These are phyloP conservation scores for Oryza brachyantha DNA, from an alignment of 176 grass and related monocot genomes.

Conservation along the genomic window DNA sequence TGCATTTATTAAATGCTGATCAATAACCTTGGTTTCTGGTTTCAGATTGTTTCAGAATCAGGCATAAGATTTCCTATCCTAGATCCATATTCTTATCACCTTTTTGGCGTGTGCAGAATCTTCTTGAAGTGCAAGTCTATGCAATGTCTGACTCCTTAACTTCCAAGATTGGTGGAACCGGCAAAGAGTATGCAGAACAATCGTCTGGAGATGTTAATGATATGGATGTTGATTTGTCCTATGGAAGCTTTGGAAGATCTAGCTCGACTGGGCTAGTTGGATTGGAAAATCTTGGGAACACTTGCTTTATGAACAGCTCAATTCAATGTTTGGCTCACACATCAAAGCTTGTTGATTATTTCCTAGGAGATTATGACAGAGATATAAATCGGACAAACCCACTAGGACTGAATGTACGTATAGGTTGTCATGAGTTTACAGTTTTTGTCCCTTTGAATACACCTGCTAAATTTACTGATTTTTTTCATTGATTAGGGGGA, in stretches of 20 bases:
- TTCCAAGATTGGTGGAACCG: constrained; percentile 50
- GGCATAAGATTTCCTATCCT: neutral
- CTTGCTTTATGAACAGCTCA: constrained; percentile 98
- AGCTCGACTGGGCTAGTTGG: constrained; percentile 70
- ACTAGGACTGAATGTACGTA: constrained; percentile 88
- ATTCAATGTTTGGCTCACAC: constrained; percentile 96
- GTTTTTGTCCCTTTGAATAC: neutral
- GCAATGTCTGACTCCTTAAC: constrained; percentile 66
- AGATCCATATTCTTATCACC: constrained; percentile 21
- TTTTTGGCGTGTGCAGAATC: constrained; percentile 58
- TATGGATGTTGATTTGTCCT: constrained; percentile 45
- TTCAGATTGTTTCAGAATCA: neutral
- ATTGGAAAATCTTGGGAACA: constrained; percentile 97
- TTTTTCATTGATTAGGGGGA: constrained; percentile 65
- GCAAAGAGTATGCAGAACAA: constrained; percentile 31
- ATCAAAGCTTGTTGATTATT: constrained; percentile 82
- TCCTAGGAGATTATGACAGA: constrained; percentile 76
- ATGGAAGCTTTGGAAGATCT: constrained; percentile 48
- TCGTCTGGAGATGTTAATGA: constrained; percentile 40
- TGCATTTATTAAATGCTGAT: constrained; percentile 15
- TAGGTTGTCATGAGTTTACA: neutral
- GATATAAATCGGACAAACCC: constrained; percentile 85
- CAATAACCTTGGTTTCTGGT: neutral
- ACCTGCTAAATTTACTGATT: constrained; percentile 15
- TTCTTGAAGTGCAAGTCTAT: constrained; percentile 89